Evolutionary conservation across 345 rosid genomes (phyloP), one percentile per base, ranked within the genome.

Genomic region (Melaleuca alternifolia): DNA sequence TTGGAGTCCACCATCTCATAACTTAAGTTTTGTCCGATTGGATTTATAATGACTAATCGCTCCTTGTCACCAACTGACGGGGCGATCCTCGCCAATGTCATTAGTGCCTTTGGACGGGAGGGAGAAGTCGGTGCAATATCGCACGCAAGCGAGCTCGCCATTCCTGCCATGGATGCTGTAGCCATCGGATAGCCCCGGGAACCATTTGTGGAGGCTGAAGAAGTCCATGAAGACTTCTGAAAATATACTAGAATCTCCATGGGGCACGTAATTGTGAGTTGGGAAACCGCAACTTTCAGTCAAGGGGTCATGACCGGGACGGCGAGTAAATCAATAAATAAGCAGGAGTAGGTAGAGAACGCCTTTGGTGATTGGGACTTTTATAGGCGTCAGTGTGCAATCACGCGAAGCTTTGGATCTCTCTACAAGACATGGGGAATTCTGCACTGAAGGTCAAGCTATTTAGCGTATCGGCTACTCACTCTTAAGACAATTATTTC

Each of bases 1-100:
- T 92, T 95, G 87, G 88, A 85, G 54, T 94, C 96, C 52, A 93
- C 85, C 3, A 94, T 92, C 95, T 94, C 95, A 16, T 92, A 94
- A 24, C 85, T 89, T 71, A 91, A 77, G 51, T 85, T 75, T 21
- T 88, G 90, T 26, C 82, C 83, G 21, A 20, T 85, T 1, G 86
- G 90, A 89, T 96, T 94, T 33, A 94, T 86, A 85, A 90, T 88
- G 30, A 85, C 83, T 3, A 94, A 86, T 85, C 90, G 92, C 94
- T 95, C 96, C 79, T 81, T 91, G 2, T 41, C 94, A 86, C 95
- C 95, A 94, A 62, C 90, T 91, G 2, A 28, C 86, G 1, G 84
- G 23, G 20, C 76, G 76, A 7, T 81, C 81, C 21, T 79, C 79
- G n/a, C 10, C 16, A 41, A 83, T 41, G 28, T n/a, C 50, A 3